Evolutionary conservation across 768 basidiomycete species (phyloP).

Genomic region (Leccinum broughii): DNA sequence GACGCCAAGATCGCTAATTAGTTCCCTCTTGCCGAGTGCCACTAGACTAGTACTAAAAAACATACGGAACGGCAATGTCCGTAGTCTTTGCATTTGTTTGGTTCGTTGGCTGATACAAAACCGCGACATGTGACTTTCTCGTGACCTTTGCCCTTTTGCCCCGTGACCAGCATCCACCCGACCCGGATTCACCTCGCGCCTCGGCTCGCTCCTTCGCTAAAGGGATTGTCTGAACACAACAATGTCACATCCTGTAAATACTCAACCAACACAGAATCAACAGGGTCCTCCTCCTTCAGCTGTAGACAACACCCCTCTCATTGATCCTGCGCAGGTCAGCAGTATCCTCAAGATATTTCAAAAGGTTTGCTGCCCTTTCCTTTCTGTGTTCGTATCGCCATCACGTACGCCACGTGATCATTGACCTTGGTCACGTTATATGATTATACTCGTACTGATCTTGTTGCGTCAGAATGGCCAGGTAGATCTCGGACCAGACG

Average conservation of each 20-base stretch:
- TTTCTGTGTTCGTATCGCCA: background rate
- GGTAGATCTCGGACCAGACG: slow-evolving; percentile 59
- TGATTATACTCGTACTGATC: slow-evolving; percentile 11
- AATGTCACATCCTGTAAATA: slow-evolving; percentile 17
- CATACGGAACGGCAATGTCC: background rate
- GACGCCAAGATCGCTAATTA: too few relatives aligned
- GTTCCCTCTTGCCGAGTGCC: too few relatives aligned
- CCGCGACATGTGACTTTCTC: slow-evolving; percentile 41
- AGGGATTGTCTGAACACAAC: background rate
- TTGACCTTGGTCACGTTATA: slow-evolving; percentile 24
- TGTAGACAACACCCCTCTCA: slow-evolving; percentile 12
- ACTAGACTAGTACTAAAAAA: too few relatives aligned
- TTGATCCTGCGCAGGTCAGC: slow-evolving; percentile 61
- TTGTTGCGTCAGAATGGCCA: slow-evolving; percentile 40
- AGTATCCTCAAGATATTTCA: slow-evolving; percentile 58
- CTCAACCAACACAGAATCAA: slow-evolving; percentile 15
- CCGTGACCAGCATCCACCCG: slow-evolving; percentile 41
- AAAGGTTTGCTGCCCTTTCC: slow-evolving; percentile 46
- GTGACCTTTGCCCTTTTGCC: slow-evolving; percentile 41
- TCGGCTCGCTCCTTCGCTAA: background rate
- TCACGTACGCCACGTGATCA: slow-evolving; percentile 26
- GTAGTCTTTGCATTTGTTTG: slow-evolving; percentile 34
- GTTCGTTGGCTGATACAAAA: slow-evolving; percentile 33
- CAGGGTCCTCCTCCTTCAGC: slow-evolving; percentile 13
- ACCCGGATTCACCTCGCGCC: slow-evolving; percentile 12